Percentiles rank a stretch among this genome's conserved stretches.
Conservation (phyloP, 2,329 filamentous ascomycete species). For the Sordariomycetes sp. region DNA sequence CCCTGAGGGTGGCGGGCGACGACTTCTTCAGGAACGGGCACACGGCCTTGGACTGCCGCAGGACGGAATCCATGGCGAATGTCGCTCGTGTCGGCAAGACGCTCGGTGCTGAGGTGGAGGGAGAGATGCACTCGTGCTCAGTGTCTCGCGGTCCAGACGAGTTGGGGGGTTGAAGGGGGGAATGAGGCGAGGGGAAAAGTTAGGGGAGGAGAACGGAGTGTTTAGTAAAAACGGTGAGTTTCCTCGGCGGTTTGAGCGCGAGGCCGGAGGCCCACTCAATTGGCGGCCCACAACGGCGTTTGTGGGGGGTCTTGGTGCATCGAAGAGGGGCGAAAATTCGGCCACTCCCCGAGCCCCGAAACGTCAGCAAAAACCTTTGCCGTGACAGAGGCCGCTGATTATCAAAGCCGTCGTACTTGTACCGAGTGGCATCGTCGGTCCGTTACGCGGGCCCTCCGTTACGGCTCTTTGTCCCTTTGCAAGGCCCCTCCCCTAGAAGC, state of each 20-base stretch:
- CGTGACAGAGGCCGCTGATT: neutral
- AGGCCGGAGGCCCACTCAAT: neutral
- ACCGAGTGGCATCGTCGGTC: too few species aligned
- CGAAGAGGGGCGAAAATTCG: neutral
- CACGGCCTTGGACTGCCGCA: slow-evolving; percentile 91
- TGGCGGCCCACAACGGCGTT: neutral
- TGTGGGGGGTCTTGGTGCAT: neutral
- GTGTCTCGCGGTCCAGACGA: neutral
- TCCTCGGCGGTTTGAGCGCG: neutral
- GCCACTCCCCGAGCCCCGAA: neutral
- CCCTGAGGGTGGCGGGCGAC: slow-evolving; percentile 79
- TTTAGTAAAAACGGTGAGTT: neutral
- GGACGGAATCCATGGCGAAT: slow-evolving; percentile 71
- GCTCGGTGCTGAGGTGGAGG: neutral
- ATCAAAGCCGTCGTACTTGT: neutral
- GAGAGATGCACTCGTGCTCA: neutral
- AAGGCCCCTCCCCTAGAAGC: neutral
- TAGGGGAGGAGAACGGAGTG: neutral
- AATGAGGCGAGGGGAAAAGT: neutral
- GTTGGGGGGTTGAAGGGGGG: neutral
- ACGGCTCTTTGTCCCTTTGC: neutral
- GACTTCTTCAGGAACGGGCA: slow-evolving; percentile 96
- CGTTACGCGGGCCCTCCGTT: neutral
- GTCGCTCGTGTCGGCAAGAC: neutral
- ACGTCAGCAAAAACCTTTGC: neutral